phyloP scores from a whole-genome alignment of 768 basidiomycete species.

The Leccinum aurantiacum region DNA sequence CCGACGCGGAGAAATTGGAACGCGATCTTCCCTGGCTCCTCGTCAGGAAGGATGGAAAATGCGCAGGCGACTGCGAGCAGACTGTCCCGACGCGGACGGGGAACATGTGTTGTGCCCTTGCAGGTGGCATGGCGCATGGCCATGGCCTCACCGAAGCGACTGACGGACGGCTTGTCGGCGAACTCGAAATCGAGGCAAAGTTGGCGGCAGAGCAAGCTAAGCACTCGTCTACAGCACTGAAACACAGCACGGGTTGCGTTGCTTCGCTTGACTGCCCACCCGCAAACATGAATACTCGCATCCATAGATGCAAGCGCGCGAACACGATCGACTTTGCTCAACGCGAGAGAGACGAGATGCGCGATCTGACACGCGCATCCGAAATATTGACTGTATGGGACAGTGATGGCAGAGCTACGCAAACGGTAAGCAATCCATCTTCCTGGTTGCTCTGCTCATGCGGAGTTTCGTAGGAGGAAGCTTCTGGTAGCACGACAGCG shows the following conservation, averaged over 20 bases:
- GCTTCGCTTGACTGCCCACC: neutral
- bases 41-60: conserved; percentile 29
- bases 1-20: conserved; percentile 27
- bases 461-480: conserved; percentile 17
- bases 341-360: conserved; percentile 88
- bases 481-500: conserved; percentile 36
- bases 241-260: neutral
- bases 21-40: conserved; percentile 32
- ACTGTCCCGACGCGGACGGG: neutral
- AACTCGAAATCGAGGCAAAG: conserved; percentile 24
- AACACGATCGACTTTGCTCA: conserved; percentile 81
- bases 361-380: conserved; percentile 77
- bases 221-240: neutral
- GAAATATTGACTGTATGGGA: conserved; percentile 62
- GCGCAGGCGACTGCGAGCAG: conserved; percentile 22
- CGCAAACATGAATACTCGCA: conserved; percentile 11
- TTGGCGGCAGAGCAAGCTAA: conserved; percentile 7
- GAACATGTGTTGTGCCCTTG: neutral
- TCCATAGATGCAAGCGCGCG: conserved; percentile 32
- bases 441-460: conserved; percentile 1
- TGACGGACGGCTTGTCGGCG: conserved; percentile 28
- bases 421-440: conserved; percentile 8
- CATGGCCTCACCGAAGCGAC: conserved; percentile 33
- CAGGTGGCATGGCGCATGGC: conserved; percentile 10
- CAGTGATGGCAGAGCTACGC: conserved; percentile 11